Conservation (phyloP, 345 rosid species). For the Kandelia obovata region DNA sequence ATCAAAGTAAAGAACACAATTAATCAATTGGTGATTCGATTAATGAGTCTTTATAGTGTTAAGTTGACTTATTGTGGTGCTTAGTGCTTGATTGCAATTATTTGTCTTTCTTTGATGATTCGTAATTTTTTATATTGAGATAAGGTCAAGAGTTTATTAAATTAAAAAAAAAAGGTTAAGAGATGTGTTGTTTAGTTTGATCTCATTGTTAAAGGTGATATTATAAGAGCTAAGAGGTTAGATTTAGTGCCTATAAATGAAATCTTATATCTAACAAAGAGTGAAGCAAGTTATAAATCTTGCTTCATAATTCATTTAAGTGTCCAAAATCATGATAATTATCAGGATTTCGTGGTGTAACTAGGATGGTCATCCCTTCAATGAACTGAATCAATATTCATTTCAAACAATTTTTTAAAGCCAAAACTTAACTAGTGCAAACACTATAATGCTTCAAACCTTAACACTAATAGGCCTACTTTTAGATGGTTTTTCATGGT, state of each 20-base stretch:
- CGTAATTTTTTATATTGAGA: conserved; percentile 11
- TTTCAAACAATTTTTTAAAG: conserved; percentile 52
- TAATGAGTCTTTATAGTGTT: background rate
- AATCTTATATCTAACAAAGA: conserved; percentile 31
- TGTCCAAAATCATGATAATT: conserved; percentile 20
- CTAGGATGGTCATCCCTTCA: conserved; percentile 84
- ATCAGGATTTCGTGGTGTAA: conserved; percentile 13
- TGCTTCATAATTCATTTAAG: conserved; percentile 31
- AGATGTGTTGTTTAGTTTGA: conserved; percentile 53
- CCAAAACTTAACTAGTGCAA: conserved; percentile 37
- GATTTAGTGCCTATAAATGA: conserved; percentile 28
- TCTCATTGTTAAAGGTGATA: conserved; percentile 72
- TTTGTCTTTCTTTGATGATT: background rate
- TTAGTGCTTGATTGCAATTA: background rate
- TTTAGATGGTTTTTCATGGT: conserved; percentile 82
- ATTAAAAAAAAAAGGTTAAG: background rate
- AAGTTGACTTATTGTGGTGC: background rate
- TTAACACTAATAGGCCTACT: conserved; percentile 52
- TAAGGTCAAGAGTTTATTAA: conserved; percentile 36
- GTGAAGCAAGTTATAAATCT: conserved; percentile 41
- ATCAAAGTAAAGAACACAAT: too few species aligned
- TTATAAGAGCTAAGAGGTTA: conserved; percentile 61
- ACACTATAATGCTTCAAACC: conserved; percentile 36
- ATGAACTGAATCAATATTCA: conserved; percentile 50
- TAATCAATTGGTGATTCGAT: too few species aligned